These are phyloP conservation scores for Fraxinus velutina DNA, from an alignment of 305 asterid species.

Conservation along the genomic window DNA sequence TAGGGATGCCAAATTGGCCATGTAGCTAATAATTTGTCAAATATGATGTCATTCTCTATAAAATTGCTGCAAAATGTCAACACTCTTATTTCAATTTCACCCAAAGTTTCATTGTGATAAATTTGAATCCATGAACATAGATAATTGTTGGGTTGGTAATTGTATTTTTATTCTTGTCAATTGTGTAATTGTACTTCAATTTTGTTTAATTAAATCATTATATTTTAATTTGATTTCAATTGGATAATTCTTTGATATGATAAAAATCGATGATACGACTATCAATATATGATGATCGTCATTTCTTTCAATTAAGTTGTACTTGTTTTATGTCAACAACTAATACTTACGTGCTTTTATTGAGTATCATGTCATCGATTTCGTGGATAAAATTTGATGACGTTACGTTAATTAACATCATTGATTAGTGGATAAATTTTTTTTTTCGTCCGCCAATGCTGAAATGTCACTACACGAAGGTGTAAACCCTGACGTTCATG, in stretches of 20 bases:
- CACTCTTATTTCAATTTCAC: background rate
- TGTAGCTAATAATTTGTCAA: background rate
- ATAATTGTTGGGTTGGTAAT: background rate
- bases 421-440: background rate
- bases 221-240: background rate
- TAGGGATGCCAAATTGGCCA: background rate
- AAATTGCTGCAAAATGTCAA: background rate
- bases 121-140: background rate
- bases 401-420: background rate
- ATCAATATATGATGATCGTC: background rate
- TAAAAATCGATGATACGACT: background rate
- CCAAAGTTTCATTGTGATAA: background rate
- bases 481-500: background rate
- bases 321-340: background rate
- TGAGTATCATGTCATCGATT: background rate
- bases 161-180: background rate
- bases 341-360: background rate
- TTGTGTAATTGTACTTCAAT: background rate
- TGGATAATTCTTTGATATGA: background rate
- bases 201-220: background rate
- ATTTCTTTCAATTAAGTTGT: background rate
- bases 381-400: background rate
- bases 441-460: background rate
- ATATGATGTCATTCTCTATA: background rate
- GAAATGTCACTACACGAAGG: background rate